Conservation (phyloP, 441 rosid species). For the Jatropha podagrica region DNA sequence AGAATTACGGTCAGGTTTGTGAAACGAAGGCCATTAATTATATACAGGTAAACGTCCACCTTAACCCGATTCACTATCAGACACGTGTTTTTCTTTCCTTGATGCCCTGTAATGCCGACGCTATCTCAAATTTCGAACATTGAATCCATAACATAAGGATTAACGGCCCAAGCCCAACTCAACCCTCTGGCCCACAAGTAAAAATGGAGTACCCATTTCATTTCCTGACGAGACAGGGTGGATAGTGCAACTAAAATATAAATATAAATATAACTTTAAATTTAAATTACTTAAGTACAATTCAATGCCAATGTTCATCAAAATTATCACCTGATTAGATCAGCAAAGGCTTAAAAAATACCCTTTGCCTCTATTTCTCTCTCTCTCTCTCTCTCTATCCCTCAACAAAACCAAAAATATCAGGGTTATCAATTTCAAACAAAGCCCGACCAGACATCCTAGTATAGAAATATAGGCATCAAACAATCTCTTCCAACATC, state of each 20-base stretch:
- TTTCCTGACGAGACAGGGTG: neutral
- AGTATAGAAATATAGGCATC: constrained; percentile 10
- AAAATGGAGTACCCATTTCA: neutral
- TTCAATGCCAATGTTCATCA: neutral
- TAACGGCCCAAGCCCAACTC: too few species aligned
- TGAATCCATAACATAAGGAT: too few species aligned
- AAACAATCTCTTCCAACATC: constrained; percentile 38
- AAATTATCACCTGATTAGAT: neutral
- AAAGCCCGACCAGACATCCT: neutral
- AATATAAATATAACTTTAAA: neutral
- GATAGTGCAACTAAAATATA: neutral
- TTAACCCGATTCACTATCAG: too few species aligned
- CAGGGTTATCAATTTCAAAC: neutral
- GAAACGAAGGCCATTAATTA: too few species aligned
- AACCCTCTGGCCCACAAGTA: too few species aligned
- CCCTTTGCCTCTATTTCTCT: neutral
- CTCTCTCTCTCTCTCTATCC: neutral
- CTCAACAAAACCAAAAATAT: constrained; percentile 14
- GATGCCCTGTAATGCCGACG: too few species aligned
- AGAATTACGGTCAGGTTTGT: too few species aligned
- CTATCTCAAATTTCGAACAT: too few species aligned
- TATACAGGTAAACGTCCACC: too few species aligned
- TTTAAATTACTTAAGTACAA: neutral
- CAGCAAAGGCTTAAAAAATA: constrained; percentile 11
- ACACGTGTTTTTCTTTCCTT: too few species aligned